A percentile compares a stretch with the other conserved stretches of the same genome.
Evolutionary conservation across 179 eudicot species (phyloP).

Genomic region (Corrigiola litoralis): DNA sequence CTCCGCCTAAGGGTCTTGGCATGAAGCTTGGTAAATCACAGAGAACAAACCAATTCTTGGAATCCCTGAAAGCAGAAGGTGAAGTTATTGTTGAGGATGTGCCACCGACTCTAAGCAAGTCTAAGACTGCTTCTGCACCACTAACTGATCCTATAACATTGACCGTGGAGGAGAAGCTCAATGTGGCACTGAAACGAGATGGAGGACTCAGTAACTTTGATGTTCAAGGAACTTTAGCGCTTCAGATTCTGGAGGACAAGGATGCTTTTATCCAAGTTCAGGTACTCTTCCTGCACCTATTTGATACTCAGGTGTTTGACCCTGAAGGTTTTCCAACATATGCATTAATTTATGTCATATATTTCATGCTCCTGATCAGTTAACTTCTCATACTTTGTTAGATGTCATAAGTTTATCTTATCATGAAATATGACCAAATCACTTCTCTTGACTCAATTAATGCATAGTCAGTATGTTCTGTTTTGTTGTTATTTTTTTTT

Average conservation of each 20-base stretch:
- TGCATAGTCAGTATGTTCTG: not conserved
- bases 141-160: slow-evolving; percentile 91
- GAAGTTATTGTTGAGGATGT: slow-evolving; percentile 93
- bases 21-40: slow-evolving; percentile 94
- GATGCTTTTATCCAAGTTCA: slow-evolving; percentile 96
- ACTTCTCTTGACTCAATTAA: not conserved
- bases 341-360: not conserved
- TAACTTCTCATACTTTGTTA: not conserved
- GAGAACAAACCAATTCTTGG: slow-evolving; percentile 80
- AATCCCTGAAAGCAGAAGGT: slow-evolving; percentile 97
- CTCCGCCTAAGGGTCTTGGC: slow-evolving; percentile 89
- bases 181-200: slow-evolving; percentile 76
- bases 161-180: slow-evolving; percentile 87
- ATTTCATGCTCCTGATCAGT: not conserved
- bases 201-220: slow-evolving; percentile 90
- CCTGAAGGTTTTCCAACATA: too few species aligned
- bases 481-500: not conserved
- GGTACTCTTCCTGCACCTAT: slow-evolving; percentile 36
- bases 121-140: slow-evolving; percentile 80
- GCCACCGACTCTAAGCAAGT: slow-evolving; percentile 53
- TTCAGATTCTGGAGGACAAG: slow-evolving; percentile 87
- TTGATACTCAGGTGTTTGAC: not conserved
- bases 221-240: slow-evolving; percentile 88
- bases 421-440: not conserved
- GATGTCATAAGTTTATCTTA: not conserved